phyloP scores from a whole-genome alignment of 2,329 filamentous ascomycete genomes.

The Fusarium sp. region DNA sequence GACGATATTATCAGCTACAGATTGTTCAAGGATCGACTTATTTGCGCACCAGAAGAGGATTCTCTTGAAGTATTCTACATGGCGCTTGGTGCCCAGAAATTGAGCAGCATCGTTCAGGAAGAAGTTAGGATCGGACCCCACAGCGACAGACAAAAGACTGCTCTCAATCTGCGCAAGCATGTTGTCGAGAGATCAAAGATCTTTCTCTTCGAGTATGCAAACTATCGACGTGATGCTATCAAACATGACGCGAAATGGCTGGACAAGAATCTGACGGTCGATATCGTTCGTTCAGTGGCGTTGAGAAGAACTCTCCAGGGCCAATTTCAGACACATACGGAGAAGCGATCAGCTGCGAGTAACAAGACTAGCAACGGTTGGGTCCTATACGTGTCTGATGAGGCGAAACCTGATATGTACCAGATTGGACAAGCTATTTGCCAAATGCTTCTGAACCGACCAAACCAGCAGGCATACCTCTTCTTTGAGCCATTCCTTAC shows the following conservation, averaged over 20 bases:
- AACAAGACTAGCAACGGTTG: conserved; percentile 65
- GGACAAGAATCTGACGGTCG: conserved; percentile 83
- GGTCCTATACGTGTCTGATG: conserved; percentile 80
- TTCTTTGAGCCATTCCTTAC: conserved; percentile 93
- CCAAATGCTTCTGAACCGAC: conserved; percentile 80
- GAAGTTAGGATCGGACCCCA: conserved; percentile 77
- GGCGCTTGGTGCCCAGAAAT: conserved; percentile 78
- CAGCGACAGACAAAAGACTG: conserved; percentile 74
- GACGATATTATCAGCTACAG: conserved; percentile 92
- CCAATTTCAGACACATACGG: conserved; percentile 74
- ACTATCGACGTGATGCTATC: conserved; percentile 80
- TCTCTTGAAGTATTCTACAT: conserved; percentile 85
- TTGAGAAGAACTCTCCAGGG: conserved; percentile 81
- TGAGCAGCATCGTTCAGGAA: conserved; percentile 83
- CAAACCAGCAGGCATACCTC: conserved; percentile 88
- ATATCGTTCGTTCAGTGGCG: conserved; percentile 81
- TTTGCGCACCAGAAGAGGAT: conserved; percentile 93
- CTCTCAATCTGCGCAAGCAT: conserved; percentile 77
- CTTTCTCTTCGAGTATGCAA: conserved; percentile 81
- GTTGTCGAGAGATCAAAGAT: conserved; percentile 89
- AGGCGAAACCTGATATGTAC: conserved; percentile 80
- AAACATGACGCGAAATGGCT: conserved; percentile 92
- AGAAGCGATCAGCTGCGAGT: conserved; percentile 80
- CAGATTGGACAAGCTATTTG: conserved; percentile 92
- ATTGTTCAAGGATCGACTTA: conserved; percentile 84